Evolutionary conservation across 805 yeast genomes (phyloP).

Genomic region (Candida broadrunensis): DNA sequence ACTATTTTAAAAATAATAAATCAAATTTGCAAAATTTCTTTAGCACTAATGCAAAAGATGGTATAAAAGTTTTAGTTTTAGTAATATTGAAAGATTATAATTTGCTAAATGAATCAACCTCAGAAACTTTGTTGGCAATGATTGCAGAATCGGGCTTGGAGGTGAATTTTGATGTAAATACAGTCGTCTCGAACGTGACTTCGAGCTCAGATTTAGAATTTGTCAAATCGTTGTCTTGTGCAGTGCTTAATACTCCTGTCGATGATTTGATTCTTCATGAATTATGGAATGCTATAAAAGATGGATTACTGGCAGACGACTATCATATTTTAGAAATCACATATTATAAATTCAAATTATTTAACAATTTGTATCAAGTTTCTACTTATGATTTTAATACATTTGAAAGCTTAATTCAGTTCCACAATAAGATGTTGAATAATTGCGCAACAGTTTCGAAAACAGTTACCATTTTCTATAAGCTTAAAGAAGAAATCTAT

Average conservation of each 20-base stretch:
- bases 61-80: background rate
- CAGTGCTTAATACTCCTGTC: background rate
- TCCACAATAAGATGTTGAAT: background rate
- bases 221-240: slow-evolving; percentile 19
- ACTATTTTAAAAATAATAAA: background rate
- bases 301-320: slow-evolving; percentile 17
- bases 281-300: slow-evolving; percentile 15
- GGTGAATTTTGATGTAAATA: background rate
- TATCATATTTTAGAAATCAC: slow-evolving; percentile 15
- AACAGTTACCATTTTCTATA: slow-evolving; percentile 35
- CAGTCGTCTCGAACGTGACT: background rate
- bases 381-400: slow-evolving; percentile 3
- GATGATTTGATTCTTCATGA: slow-evolving; percentile 4
- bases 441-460: slow-evolving; percentile 13
- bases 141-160: slow-evolving; percentile 10
- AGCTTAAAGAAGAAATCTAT: slow-evolving; percentile 36
- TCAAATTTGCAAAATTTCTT: too few species aligned
- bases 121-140: slow-evolving; percentile 6
- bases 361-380: slow-evolving; percentile 19
- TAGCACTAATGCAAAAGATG: background rate
- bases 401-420: background rate
- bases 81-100: background rate
- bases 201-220: slow-evolving; percentile 8
- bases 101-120: background rate
- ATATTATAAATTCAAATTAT: slow-evolving; percentile 21